phyloP scores from a whole-genome alignment of 768 basidiomycete species.

The Leccinum olivaceopallidum region DNA sequence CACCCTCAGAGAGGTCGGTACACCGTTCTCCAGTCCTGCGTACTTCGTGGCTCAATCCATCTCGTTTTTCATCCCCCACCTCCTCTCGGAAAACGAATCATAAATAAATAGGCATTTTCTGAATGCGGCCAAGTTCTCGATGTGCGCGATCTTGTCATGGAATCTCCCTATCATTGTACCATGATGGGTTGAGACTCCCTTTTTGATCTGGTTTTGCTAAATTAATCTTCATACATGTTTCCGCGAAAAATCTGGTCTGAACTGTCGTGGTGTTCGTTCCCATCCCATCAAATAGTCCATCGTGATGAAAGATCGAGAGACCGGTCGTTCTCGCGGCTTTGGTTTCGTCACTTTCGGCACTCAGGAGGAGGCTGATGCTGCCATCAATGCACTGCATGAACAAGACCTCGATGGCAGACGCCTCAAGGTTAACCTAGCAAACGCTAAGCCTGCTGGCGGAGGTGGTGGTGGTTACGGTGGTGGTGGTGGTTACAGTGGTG shows the following conservation, averaged over 20 bases:
- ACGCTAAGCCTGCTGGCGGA: slow-evolving; percentile 32
- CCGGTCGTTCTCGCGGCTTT: slow-evolving; percentile 58
- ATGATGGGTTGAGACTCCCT: slow-evolving; percentile 33
- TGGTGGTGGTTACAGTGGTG: slow-evolving; percentile 1
- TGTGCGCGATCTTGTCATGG: slow-evolving; percentile 44
- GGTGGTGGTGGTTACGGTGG: slow-evolving; percentile 4
- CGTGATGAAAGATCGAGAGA: slow-evolving; percentile 52
- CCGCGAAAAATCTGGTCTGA: slow-evolving; percentile 11
- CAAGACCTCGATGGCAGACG: slow-evolving; percentile 56
- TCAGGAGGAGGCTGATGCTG: slow-evolving; percentile 41
- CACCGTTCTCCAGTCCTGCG: background rate
- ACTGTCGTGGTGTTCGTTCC: slow-evolving; percentile 7
- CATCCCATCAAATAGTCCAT: slow-evolving; percentile 27
- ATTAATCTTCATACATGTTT: slow-evolving; percentile 27
- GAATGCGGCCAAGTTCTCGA: slow-evolving; percentile 46
- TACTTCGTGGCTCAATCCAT: slow-evolving; percentile 8
- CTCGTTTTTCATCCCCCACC: slow-evolving; percentile 7
- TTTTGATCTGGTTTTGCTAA: slow-evolving; percentile 25
- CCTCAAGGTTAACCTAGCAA: slow-evolving; percentile 49
- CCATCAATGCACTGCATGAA: slow-evolving; percentile 48
- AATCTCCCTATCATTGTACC: slow-evolving; percentile 32
- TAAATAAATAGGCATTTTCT: slow-evolving; percentile 40
- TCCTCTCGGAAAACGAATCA: slow-evolving; percentile 2
- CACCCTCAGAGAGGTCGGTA: slow-evolving; percentile 25
- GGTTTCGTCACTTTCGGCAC: slow-evolving; percentile 49